These are phyloP conservation scores for Sutorius australiensis DNA, from an alignment of 768 basidiomycete species.

Conservation along the genomic window DNA sequence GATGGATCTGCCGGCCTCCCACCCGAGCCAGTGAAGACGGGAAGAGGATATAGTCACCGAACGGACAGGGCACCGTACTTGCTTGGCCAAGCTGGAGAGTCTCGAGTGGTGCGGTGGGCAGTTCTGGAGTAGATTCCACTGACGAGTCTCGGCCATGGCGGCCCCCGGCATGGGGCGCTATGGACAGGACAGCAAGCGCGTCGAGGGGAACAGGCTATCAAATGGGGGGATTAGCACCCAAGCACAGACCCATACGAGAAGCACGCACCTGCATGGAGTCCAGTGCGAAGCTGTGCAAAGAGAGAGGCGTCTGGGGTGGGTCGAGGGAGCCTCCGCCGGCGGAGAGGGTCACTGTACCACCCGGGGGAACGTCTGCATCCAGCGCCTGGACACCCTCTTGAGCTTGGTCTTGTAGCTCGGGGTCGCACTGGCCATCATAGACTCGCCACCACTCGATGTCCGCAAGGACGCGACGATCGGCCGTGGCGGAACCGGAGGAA, in stretches of 20 bases:
- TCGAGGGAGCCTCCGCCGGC: conserved; percentile 37
- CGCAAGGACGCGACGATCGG: conserved; percentile 66
- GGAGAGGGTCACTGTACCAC: conserved; percentile 33
- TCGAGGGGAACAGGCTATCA: conserved; percentile 34
- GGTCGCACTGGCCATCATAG: conserved; percentile 59
- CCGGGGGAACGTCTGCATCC: conserved; percentile 10
- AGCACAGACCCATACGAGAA: not conserved
- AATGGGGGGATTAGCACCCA: conserved; percentile 24
- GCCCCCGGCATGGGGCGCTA: conserved; percentile 48
- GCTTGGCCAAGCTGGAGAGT: conserved; percentile 36
- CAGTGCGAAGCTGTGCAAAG: conserved; percentile 18
- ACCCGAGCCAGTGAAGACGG: conserved; percentile 20
- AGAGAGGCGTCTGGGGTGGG: conserved; percentile 36
- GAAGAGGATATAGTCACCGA: conserved; percentile 29
- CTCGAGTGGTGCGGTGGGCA: conserved; percentile 37
- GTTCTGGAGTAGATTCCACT: conserved; percentile 55
- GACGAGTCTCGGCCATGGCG: conserved; percentile 44
- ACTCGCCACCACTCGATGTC: conserved; percentile 91
- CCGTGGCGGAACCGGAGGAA: conserved; percentile 64
- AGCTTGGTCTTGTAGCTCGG: conserved; percentile 29
- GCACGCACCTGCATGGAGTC: conserved; percentile 27
- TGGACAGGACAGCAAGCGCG: conserved; percentile 53
- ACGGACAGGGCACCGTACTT: conserved; percentile 38
- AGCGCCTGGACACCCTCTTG: conserved; percentile 18
- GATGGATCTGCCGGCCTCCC: conserved; percentile 18